Evolutionary conservation across 768 basidiomycete species (phyloP).

Genomic region (Mycena belliarum): DNA sequence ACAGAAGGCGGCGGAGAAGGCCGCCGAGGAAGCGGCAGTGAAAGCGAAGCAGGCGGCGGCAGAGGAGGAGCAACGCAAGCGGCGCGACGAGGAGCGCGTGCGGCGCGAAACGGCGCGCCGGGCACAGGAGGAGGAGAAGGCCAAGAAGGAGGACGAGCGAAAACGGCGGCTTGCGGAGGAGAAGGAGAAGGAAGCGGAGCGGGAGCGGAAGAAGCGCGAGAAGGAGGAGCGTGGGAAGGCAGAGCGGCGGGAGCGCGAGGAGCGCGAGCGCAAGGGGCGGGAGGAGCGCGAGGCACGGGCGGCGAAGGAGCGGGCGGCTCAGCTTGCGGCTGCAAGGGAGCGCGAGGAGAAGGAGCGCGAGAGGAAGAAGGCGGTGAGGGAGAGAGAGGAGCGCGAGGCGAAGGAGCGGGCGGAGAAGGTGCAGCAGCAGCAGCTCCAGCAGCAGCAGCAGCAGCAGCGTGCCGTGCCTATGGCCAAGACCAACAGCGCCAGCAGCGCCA

Average conservation of each 20-base stretch:
- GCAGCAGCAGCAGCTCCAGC: slow-evolving; percentile 23
- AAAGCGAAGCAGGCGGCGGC: slow-evolving; percentile 75
- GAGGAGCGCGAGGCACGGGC: slow-evolving; percentile 68
- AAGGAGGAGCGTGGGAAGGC: slow-evolving; percentile 70
- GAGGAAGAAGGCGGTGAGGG: slow-evolving; percentile 37
- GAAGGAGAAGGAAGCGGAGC: slow-evolving; percentile 76
- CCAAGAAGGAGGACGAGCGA: slow-evolving; percentile 80
- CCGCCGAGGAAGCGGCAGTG: slow-evolving; percentile 78
- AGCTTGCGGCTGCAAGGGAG: slow-evolving; percentile 45
- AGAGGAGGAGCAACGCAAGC: slow-evolving; percentile 81
- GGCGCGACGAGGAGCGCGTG: slow-evolving; percentile 84
- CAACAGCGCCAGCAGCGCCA: slow-evolving; percentile 22
- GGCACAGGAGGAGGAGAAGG: slow-evolving; percentile 80
- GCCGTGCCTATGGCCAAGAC: slow-evolving; percentile 29
- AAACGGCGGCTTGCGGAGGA: slow-evolving; percentile 78
- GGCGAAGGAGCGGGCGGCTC: slow-evolving; percentile 65
- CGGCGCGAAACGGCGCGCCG: slow-evolving; percentile 76
- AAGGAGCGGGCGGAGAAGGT: slow-evolving; percentile 32
- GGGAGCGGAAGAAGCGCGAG: slow-evolving; percentile 72
- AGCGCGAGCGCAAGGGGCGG: slow-evolving; percentile 60
- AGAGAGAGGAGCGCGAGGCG: slow-evolving; percentile 43
- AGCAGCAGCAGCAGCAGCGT: slow-evolving; percentile 47
- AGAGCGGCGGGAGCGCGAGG: slow-evolving; percentile 75
- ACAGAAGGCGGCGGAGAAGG: slow-evolving; percentile 85
- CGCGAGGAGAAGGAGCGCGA: slow-evolving; percentile 44